phyloP scores from a whole-genome alignment of 805 yeast genomes.

The Soucietia sequanensis region DNA sequence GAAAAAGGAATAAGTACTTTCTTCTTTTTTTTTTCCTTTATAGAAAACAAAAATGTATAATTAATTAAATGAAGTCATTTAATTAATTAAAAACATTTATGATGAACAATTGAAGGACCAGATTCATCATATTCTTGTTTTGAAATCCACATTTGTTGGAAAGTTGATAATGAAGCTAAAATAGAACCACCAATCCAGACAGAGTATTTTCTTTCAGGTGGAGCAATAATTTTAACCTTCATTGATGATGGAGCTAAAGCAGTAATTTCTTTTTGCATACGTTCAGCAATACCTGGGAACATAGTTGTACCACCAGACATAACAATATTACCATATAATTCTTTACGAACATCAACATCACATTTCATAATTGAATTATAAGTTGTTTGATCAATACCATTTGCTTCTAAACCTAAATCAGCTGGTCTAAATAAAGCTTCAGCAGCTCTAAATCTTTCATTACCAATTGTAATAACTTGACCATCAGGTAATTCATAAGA shows the following conservation, averaged over 20 bases:
- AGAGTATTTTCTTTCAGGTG: slow-evolving; percentile 99
- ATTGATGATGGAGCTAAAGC: slow-evolving; percentile 99
- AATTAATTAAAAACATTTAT: slow-evolving; percentile 76
- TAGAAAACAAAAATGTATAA: background rate
- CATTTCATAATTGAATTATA: slow-evolving; percentile 96
- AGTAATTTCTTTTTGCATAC: slow-evolving; percentile 99
- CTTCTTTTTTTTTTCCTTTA: too few relatives aligned
- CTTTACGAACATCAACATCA: slow-evolving; percentile 98
- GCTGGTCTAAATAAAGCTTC: slow-evolving; percentile 99
- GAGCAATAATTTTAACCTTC: slow-evolving; percentile 99
- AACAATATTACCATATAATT: slow-evolving; percentile 98
- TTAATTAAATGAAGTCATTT: background rate
- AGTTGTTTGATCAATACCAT: slow-evolving; percentile 98
- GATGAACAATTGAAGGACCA: slow-evolving; percentile 99
- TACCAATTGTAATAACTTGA: slow-evolving; percentile 98
- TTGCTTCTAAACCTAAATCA: slow-evolving; percentile 85
- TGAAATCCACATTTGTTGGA: slow-evolving; percentile 99
- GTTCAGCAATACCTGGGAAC: slow-evolving; percentile 99
- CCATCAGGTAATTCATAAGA: slow-evolving; percentile 99
- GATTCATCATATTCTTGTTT: slow-evolving; percentile 99
- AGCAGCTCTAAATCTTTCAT: slow-evolving; percentile 99
- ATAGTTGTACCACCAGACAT: slow-evolving; percentile 99
- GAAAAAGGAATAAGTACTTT: too few relatives aligned
- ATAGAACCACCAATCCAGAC: slow-evolving; percentile 99
- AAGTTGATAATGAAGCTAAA: slow-evolving; percentile 96